Evolutionary conservation across 2,329 filamentous ascomycete species (phyloP), one percentile per base, ranked within the genome.

Genomic region (Arachnomyces sp.): DNA sequence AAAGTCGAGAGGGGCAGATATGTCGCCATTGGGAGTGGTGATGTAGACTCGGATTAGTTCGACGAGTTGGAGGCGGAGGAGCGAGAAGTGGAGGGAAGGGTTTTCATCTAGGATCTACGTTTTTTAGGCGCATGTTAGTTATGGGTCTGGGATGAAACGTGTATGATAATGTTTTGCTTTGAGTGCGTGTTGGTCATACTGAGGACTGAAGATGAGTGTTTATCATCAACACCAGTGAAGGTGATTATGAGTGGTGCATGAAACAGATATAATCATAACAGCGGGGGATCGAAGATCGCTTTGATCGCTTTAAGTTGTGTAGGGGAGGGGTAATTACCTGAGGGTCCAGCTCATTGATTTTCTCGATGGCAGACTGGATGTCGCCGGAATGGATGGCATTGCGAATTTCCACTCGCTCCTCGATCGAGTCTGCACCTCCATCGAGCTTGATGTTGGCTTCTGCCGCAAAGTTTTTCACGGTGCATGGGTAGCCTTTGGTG

Each of bases 181-280:
- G 44, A 44, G 34, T 38, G 40, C 46, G 54, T 55, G 51, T 64
- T 69, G 74, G 72, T 93, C 86, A 92, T 88, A 81, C 77, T 84
- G 78, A 84, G 77, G 79, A 84, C 79, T 85, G 81, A 84, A 84
- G 81, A 77, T 69, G 67, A 67, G 68, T 72, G 70, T 69, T 76
- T 78, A 71, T 96, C 90, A 93, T 93, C 92, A 92, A 78, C 67
- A 77, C 81, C 79, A 18, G 36, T 78, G 73, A 77, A 80, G 79
- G 75, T 73, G 73, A 50, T 54, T 96, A 92, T 87, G 92, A 88
- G 92, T 98, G 92, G 92, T 98, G 92, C 92, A 98, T 98, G 90
- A 94, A 89, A 74, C 83, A 74, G 76, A 73, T 85, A 73, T 94
- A 94, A 98, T 98, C 92, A 92, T 89, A 67, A 76, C 74, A 77